Evolutionary conservation across 2,329 filamentous ascomycete genomes (phyloP).

Genomic region (Plectosphaerella plurivora): DNA sequence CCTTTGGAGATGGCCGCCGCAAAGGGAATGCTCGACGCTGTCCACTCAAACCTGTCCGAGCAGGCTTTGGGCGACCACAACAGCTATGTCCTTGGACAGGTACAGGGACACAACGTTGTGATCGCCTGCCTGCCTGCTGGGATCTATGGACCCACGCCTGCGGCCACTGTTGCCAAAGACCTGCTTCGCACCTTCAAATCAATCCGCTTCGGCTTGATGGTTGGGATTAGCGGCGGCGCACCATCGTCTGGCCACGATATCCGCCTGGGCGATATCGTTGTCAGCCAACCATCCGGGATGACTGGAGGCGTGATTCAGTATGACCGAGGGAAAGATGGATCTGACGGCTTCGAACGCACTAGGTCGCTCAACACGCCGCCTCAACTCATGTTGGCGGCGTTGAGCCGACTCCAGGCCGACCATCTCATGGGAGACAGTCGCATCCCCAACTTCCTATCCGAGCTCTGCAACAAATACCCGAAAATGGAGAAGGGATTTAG

Average conservation of each 20-base stretch:
- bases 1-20: slow-evolving; percentile 22
- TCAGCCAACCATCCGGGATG: neutral
- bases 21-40: slow-evolving; percentile 21
- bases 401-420: neutral
- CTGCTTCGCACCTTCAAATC: slow-evolving; percentile 21
- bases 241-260: slow-evolving; percentile 1
- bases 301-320: slow-evolving; percentile 7
- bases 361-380: neutral
- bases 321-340: slow-evolving; percentile 9
- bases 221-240: slow-evolving; percentile 4
- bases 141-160: slow-evolving; percentile 18
- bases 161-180: slow-evolving; percentile 19
- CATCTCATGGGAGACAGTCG: neutral
- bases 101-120: slow-evolving; percentile 28
- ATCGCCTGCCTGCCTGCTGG: slow-evolving; percentile 21
- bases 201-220: slow-evolving; percentile 3
- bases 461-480: neutral
- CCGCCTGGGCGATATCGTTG: slow-evolving; percentile 10
- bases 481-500: neutral
- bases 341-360: neutral
- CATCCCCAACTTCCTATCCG: neutral
- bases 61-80: slow-evolving; percentile 11
- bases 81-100: slow-evolving; percentile 24
- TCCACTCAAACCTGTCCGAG: slow-evolving; percentile 11
- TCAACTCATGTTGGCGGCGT: neutral